Conservation (phyloP, 2,329 filamentous ascomycete genomes). For the Hirsutella minnesotensis region DNA sequence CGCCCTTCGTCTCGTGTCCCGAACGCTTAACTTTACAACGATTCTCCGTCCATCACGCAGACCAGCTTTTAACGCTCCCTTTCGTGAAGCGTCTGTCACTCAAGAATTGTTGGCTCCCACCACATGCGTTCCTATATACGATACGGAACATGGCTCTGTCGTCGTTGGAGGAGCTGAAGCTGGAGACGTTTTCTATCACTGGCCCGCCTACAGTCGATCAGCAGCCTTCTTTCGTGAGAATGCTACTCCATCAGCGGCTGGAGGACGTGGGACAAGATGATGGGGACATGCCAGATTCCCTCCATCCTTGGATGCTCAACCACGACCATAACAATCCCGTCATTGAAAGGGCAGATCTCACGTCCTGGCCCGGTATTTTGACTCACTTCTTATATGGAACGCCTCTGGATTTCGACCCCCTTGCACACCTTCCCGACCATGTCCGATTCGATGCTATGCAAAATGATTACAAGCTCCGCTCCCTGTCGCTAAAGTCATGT, state of each 20-base stretch:
- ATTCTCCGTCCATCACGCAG: constrained; percentile 17
- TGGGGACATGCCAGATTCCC: background rate
- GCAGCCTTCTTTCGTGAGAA: constrained; percentile 9
- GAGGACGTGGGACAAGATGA: background rate
- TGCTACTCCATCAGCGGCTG: background rate
- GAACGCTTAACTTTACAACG: constrained; percentile 17
- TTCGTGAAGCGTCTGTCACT: constrained; percentile 47
- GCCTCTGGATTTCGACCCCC: background rate
- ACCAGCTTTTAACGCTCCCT: constrained; percentile 38
- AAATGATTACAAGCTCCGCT: constrained; percentile 19
- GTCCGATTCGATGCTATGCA: constrained; percentile 6
- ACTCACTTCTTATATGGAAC: too few species aligned
- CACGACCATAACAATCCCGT: too few species aligned
- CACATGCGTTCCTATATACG: constrained; percentile 41
- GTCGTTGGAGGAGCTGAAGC: constrained; percentile 38
- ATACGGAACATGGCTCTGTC: constrained; percentile 33
- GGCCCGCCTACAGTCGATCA: constrained; percentile 23
- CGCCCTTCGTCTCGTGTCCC: constrained; percentile 34
- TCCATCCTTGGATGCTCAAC: constrained; percentile 3
- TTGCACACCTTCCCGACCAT: too few species aligned
- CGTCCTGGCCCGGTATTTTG: too few species aligned
- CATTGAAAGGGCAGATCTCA: too few species aligned
- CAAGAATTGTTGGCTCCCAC: constrained; percentile 58
- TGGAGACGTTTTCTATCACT: constrained; percentile 55
- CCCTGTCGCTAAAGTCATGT: constrained; percentile 45